These are phyloP conservation scores for Candida takata DNA, from an alignment of 805 yeast species.

Conservation along the genomic window DNA sequence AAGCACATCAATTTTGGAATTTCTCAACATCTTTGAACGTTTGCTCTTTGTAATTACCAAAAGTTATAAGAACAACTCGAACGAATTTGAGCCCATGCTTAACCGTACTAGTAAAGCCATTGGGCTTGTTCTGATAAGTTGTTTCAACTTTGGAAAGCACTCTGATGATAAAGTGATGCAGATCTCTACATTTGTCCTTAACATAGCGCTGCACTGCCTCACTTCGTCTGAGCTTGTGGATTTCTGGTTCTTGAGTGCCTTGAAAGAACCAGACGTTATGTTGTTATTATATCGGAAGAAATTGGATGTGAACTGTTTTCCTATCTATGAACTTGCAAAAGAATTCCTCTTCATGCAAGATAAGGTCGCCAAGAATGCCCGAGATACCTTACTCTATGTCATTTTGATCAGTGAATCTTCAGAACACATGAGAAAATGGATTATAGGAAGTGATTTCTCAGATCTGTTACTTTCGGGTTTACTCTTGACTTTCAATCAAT, in stretches of 20 bases:
- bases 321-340: conserved; percentile 20
- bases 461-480: conserved; percentile 11
- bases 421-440: conserved; percentile 12
- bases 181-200: conserved; percentile 8
- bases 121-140: conserved; percentile 13
- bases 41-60: conserved; percentile 11
- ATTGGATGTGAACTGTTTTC: conserved; percentile 11
- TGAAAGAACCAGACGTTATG: conserved; percentile 14
- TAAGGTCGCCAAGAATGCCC: conserved; percentile 2
- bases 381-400: conserved; percentile 11
- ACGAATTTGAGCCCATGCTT: conserved; percentile 5
- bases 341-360: conserved; percentile 19
- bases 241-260: conserved; percentile 11
- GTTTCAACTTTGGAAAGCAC: conserved; percentile 4
- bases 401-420: conserved; percentile 12
- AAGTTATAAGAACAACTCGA: conserved; percentile 11
- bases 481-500: conserved; percentile 10
- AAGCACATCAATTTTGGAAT: conserved; percentile 4
- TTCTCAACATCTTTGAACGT: conserved; percentile 12
- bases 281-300: conserved; percentile 5
- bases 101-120: conserved; percentile 10
- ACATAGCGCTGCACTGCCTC: conserved; percentile 11
- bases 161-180: conserved; percentile 2
- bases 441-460: conserved; percentile 18
- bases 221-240: conserved; percentile 15